Conservation (phyloP, 768 basidiomycete genomes). For the Lepiota subincarnata region DNA sequence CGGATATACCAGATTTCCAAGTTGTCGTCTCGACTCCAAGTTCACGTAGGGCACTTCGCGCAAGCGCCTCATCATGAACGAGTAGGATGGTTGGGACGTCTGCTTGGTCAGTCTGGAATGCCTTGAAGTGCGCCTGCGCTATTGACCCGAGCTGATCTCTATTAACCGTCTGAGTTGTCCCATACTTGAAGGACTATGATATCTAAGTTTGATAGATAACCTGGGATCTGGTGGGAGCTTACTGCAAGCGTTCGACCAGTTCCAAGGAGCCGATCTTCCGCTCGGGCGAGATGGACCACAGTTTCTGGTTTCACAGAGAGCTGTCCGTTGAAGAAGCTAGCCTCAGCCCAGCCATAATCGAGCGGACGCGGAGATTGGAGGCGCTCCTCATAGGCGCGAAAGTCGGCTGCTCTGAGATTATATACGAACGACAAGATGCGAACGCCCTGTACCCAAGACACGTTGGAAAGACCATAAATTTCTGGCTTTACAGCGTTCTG, state of each 20-base stretch:
- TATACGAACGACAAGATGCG: conserved; percentile 24
- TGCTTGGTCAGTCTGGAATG: conserved; percentile 2
- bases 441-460: conserved; percentile 19
- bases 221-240: neutral
- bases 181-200: conserved; percentile 26
- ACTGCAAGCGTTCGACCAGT: conserved; percentile 14
- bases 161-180: conserved; percentile 19
- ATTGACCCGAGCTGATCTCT: conserved; percentile 15
- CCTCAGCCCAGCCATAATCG: conserved; percentile 36
- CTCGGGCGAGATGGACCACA: conserved; percentile 21
- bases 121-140: conserved; percentile 21
- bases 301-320: conserved; percentile 14
- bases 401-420: conserved; percentile 23
- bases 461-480: conserved; percentile 19
- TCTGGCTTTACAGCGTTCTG: conserved; percentile 15
- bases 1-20: conserved; percentile 39
- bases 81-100: conserved; percentile 39
- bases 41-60: conserved; percentile 33
- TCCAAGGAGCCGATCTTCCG: conserved; percentile 17
- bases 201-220: neutral
- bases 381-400: conserved; percentile 17
- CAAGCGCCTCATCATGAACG: conserved; percentile 38
- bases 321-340: conserved; percentile 13
- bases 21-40: conserved; percentile 36
- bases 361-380: conserved; percentile 21